Conservation (phyloP, 1,284 basidiomycete genomes). For the Leccinum brunneo-olivaceum region DNA sequence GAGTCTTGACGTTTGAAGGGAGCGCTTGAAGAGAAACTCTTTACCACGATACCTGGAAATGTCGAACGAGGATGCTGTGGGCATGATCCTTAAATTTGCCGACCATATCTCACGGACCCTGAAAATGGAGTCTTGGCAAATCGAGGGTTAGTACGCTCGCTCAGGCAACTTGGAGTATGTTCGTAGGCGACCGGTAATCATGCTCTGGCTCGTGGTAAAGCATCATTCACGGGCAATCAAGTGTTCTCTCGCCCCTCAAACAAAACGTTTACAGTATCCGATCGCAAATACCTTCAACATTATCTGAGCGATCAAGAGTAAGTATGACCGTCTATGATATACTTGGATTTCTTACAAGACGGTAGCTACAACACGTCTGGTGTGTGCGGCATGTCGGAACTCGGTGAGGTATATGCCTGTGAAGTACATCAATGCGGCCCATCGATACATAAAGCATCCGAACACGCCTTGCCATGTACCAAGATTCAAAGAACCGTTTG, state of each 20-base stretch:
- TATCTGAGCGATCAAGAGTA: slow-evolving; percentile 7
- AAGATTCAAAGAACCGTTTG: slow-evolving; percentile 72
- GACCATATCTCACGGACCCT: slow-evolving; percentile 22
- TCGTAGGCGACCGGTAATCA: too few relatives aligned
- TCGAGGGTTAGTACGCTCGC: slow-evolving; percentile 10
- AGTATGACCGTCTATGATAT: not conserved
- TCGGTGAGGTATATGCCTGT: slow-evolving; percentile 79
- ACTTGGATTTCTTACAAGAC: slow-evolving; percentile 49
- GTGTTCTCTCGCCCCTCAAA: not conserved
- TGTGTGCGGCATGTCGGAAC: slow-evolving; percentile 64
- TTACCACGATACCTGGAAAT: too few relatives aligned
- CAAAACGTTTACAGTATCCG: too few relatives aligned
- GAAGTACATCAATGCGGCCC: slow-evolving; percentile 4
- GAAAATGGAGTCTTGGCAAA: slow-evolving; percentile 15
- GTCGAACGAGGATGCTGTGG: too few relatives aligned
- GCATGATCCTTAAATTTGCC: slow-evolving; percentile 20
- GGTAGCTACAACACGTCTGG: slow-evolving; percentile 73
- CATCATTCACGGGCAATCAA: not conserved
- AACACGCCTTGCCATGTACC: slow-evolving; percentile 85
- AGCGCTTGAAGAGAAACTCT: too few relatives aligned
- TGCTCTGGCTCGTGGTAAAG: too few relatives aligned
- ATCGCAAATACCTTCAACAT: too few relatives aligned
- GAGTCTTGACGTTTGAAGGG: slow-evolving; percentile 1
- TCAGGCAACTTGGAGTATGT: too few relatives aligned
- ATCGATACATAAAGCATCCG: not conserved